These are phyloP conservation scores for Eleusine coracana DNA, from an alignment of 176 grass and related monocot genomes.

Conservation along the genomic window DNA sequence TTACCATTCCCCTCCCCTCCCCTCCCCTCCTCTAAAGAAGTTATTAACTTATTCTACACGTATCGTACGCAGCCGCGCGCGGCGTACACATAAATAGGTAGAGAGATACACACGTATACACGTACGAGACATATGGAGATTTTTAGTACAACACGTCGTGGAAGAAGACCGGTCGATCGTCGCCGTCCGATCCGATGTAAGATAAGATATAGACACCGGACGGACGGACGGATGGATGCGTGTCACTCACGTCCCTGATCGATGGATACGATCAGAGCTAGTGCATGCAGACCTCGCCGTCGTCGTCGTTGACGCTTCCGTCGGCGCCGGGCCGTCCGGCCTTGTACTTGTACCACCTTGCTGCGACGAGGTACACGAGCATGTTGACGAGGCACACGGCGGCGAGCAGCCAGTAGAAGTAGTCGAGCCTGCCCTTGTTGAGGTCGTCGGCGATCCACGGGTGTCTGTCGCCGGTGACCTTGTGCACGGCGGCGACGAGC, in stretches of 20 bases:
- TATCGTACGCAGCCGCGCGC: background rate
- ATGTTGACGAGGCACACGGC: conserved; percentile 61
- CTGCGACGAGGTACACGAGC: conserved; percentile 58
- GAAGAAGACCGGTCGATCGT: background rate
- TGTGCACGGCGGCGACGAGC: conserved; percentile 68
- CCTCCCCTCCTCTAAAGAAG: conserved; percentile 34
- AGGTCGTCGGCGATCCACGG: conserved; percentile 83
- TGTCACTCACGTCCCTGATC: background rate
- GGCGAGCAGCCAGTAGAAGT: conserved; percentile 96
- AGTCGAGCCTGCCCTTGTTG: conserved; percentile 72
- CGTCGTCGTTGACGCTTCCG: conserved; percentile 43
- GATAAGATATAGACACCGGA: too few relatives aligned
- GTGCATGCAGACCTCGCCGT: conserved; percentile 55
- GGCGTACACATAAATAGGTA: background rate
- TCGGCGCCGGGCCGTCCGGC: conserved; percentile 33
- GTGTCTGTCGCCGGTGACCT: conserved; percentile 48
- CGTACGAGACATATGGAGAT: too few relatives aligned
- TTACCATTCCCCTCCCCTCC: background rate
- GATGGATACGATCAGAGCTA: background rate
- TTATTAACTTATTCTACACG: conserved; percentile 56
- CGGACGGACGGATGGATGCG: background rate
- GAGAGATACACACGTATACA: conserved; percentile 24
- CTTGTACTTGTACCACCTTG: conserved; percentile 91
- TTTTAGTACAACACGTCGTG: conserved; percentile 7
- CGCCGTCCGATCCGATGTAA: conserved; percentile 8